Evolutionary conservation across 257 asterid species (phyloP), one percentile per base, ranked within the genome.

Genomic region (Solanum pinnatisectum): DNA sequence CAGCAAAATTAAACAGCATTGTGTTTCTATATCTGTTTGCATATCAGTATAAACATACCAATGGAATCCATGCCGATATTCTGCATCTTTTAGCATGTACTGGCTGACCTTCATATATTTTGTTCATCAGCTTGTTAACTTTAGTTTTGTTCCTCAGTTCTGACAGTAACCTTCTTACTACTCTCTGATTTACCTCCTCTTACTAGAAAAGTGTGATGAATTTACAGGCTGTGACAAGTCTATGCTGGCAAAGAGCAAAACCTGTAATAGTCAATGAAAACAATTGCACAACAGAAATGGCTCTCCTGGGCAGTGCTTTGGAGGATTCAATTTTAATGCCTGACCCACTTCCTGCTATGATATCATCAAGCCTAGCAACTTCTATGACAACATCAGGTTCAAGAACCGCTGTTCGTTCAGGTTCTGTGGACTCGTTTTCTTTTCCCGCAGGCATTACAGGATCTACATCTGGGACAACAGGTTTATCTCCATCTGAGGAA

Each of bases 311-410:
- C 11, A 94, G 97, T 92, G 98, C 94, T 89, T 87, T 92, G 32
- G 99, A 98, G 92, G 99, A 97, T 89, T 94, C 98, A 1, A 88
- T 97, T 88, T 94, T 96, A 72, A 96, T 97, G 99, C 99, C 98
- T 52, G 99, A 97, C 87, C 99, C 99, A 73, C 98, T 97, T 88
- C 98, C 99, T 88, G 95, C 99, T 56, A 87, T 93, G 90, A 88
- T 96, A 84, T 92, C 98, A 85, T 92, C 98, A 59, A 91, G 92
- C 91, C 87, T 89, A 89, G 90, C 95, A 85, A 90, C 88, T 90
- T 85, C 97, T 88, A 89, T 94, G 56, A 79, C 90, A 23, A 92
- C 88, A 67, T 92, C 97, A 86, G 97, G 95, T 89, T 88, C 94
- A 86, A 96, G 94, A 92, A 92, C 90, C 90, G 88, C 98, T 91